Evolutionary conservation across 805 yeast species (phyloP), one percentile per base, ranked within the genome.

Genomic region (Komagataella kurtzmanii): DNA sequence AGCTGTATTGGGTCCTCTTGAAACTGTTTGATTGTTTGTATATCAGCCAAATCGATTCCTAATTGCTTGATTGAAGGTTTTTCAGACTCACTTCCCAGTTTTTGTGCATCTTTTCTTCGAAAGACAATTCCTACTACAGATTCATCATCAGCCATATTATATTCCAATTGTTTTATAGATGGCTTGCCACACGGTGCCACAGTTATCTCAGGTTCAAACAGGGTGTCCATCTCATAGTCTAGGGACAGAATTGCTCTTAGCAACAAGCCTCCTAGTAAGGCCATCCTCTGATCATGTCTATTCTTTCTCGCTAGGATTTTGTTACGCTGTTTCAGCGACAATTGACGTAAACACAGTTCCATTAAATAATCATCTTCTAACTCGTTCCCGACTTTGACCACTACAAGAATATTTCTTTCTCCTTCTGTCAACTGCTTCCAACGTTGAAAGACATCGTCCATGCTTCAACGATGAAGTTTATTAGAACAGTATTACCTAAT

Each of bases 71-170:
- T 10, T 1, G 12, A 4, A 10, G 8, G 36, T 10, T 10, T 30
- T 30, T 14, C n/a, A 30, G 5, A 4, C 6, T 7, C 40, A 30
- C 3, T 10, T 10, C 36, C 36, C 36, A 10, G 3, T 14, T 30
- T 14, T 30, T 5, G 3, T 4, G 40, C 40, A 10, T 14, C 43
- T 0, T 45, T 49, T n/a, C 57, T 46, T 6, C 56, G 50, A 24
- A 68, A 58, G 44, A 62, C 69, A 1, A 80, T 61, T 3, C 67
- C 76, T 55, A 80, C 69, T 6, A 73, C 55, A 6, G 72, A 72
- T 43, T 74, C 71, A 43, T 87, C 85, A 56, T 80, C 80, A 5
- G 86, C 76, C 58, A 80, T 65, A 59, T 80, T 85, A 66, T 79
- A 85, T 36, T 70, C 63, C 43, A 74, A 55, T 3, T 53, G 53